Evolutionary conservation across 1,284 basidiomycete genomes (phyloP).

Genomic region (Athelia psychrophila): DNA sequence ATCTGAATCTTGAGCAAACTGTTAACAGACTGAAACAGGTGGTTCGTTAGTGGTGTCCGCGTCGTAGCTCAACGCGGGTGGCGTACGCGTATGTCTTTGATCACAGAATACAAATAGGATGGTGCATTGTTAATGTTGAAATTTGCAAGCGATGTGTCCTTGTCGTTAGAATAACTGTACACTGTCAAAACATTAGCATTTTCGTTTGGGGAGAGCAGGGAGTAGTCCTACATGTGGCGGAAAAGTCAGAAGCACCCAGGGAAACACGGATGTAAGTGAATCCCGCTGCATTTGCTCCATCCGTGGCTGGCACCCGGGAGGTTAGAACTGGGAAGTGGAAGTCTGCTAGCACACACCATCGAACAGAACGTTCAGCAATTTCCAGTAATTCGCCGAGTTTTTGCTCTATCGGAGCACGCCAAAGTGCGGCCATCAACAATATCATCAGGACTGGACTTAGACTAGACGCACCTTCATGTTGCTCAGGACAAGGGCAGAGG

Average conservation of each 20-base stretch:
- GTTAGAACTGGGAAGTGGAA: background rate
- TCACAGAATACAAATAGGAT: conserved; percentile 30
- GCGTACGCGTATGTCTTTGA: background rate
- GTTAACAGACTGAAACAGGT: conserved; percentile 45
- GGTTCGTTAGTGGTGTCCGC: conserved; percentile 46
- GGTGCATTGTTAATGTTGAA: conserved; percentile 45
- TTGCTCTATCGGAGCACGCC: conserved; percentile 23
- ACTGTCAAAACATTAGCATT: conserved; percentile 23
- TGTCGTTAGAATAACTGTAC: conserved; percentile 45
- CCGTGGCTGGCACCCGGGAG: conserved; percentile 27
- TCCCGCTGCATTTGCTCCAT: conserved; percentile 48
- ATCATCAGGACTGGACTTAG: background rate
- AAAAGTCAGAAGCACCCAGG: conserved; percentile 55
- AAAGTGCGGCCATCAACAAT: background rate
- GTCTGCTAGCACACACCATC: conserved; percentile 13
- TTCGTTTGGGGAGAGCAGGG: background rate
- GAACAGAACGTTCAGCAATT: conserved; percentile 43
- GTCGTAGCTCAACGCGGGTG: no score
- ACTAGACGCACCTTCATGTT: conserved; percentile 47
- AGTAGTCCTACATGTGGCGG: conserved; percentile 32
- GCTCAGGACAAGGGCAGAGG: conserved; percentile 44
- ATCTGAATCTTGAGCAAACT: conserved; percentile 39
- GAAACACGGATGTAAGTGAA: conserved; percentile 48
- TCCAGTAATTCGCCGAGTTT: conserved; percentile 44
- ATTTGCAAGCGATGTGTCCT: conserved; percentile 37